Conservation (phyloP, 2,329 filamentous ascomycete genomes). For the Grosmannia serpens region DNA sequence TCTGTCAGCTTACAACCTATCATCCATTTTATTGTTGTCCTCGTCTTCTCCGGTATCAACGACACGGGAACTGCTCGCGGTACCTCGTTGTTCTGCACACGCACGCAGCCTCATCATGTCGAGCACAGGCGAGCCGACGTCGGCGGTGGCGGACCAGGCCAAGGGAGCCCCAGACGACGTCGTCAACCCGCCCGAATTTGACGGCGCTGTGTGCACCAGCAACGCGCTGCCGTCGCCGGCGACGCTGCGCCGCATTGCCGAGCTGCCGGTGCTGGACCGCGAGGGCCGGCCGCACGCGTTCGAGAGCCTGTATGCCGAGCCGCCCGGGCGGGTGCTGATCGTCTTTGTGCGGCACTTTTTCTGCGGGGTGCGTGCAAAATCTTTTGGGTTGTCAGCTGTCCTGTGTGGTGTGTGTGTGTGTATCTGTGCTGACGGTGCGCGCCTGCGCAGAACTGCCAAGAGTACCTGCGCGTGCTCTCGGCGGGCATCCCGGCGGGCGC, state of each 20-base stretch:
- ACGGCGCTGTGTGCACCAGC: constrained; percentile 41
- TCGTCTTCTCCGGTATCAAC: background rate
- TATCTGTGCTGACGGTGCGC: background rate
- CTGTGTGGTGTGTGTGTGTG: background rate
- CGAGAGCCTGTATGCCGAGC: constrained; percentile 47
- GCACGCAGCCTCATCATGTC: background rate
- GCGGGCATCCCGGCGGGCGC: constrained; percentile 40
- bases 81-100: too few species aligned
- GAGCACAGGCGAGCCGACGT: background rate
- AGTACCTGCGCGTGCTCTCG: constrained; percentile 55
- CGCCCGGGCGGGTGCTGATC: constrained; percentile 48
- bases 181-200: constrained; percentile 1
- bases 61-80: too few species aligned
- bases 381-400: background rate
- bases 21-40: background rate
- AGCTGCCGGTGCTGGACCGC: constrained; percentile 48
- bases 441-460: constrained; percentile 56
- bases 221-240: constrained; percentile 41
- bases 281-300: constrained; percentile 50
- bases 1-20: background rate
- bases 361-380: constrained; percentile 51
- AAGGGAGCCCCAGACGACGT: background rate
- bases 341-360: constrained; percentile 74
- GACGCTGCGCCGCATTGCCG: constrained; percentile 38
- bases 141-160: background rate